Evolutionary conservation across 345 rosid genomes (phyloP).

Genomic region (Rhizophora apiculata): DNA sequence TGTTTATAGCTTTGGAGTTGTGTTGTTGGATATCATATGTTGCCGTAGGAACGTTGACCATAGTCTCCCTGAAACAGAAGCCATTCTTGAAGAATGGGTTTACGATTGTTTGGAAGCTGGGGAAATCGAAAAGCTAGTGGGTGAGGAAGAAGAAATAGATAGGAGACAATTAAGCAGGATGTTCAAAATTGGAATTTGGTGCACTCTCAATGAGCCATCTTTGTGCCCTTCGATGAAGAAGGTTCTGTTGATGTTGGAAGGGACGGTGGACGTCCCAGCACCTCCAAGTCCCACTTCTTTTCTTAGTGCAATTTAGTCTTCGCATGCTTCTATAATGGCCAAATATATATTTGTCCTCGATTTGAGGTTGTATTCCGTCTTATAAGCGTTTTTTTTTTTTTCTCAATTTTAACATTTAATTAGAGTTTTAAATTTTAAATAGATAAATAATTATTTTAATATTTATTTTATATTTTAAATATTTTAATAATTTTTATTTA

Average conservation of each 20-base stretch:
- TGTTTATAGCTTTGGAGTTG: constrained; percentile 33
- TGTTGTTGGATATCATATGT: constrained; percentile 30
- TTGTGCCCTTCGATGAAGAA: constrained; percentile 25
- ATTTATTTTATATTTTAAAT: too few species aligned
- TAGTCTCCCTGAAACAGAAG: constrained; percentile 7
- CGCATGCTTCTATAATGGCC: background rate
- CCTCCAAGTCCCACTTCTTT: constrained; percentile 18
- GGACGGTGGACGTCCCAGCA: constrained; percentile 25
- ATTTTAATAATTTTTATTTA: too few species aligned
- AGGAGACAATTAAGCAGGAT: constrained; percentile 15
- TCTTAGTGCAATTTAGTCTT: constrained; percentile 4
- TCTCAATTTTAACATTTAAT: too few species aligned
- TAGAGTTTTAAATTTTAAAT: too few species aligned
- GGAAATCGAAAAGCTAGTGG: background rate
- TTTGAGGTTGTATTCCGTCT: too few species aligned
- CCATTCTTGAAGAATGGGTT: constrained; percentile 27
- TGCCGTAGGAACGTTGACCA: constrained; percentile 7
- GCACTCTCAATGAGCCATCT: constrained; percentile 20
- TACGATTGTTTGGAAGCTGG: constrained; percentile 14
- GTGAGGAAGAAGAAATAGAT: constrained; percentile 19
- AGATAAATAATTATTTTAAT: too few species aligned
- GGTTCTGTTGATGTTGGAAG: constrained; percentile 26
- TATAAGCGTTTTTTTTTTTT: too few species aligned
- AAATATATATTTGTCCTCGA: background rate
- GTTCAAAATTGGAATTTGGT: constrained; percentile 24